Evolutionary conservation across 148 eudicot species (phyloP), one percentile per base, ranked within the genome.

Genomic region (Pouteria glomerata): DNA sequence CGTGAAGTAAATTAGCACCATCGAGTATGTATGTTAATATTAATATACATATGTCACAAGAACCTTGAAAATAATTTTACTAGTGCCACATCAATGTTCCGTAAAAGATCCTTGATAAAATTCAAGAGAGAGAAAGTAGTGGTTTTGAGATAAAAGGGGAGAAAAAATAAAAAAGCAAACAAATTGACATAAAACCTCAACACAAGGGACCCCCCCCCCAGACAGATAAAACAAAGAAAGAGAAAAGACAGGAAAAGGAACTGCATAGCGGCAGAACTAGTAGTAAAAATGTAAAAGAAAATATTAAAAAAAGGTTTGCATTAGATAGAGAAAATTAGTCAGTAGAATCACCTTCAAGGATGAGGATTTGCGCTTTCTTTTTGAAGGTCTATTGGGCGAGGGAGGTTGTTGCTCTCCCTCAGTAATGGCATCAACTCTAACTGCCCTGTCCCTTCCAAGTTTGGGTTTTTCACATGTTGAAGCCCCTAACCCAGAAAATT

Each of bases 381-480:
- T 66, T 57, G 57, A 4, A 30, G 37, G 39, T 53, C 24, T 69
- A 69, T 56, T 69, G 19, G 29, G 4, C 18, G n/a, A 23, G 12
- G 56, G 67, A 66, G 35, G 6, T 72, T 77, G 77, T 81, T 73
- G 34, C 70, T 81, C 85, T 48, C 70, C 70, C 73, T 86, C 86
- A 66, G 85, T 63, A 24, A 41, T 69, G 61, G 80, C 68, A 69
- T 68, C 64, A 63, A 66, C 81, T 74, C 78, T 76, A 57, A 47
- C 34, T 39, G 53, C 75, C 55, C 79, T 72, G 27, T 48, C 72
- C 73, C 79, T 82, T 67, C 82, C 90, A 68, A 50, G 56, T 80
- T 85, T 86, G 30, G 83, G 74, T 57, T 72, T 63, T 84, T 69
- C 82, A 26, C 73, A 45, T 51, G 77, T 85, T 73, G 83, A 75